Conservation (phyloP, 2,329 filamentous ascomycete species). For the Fusarium sp. region DNA sequence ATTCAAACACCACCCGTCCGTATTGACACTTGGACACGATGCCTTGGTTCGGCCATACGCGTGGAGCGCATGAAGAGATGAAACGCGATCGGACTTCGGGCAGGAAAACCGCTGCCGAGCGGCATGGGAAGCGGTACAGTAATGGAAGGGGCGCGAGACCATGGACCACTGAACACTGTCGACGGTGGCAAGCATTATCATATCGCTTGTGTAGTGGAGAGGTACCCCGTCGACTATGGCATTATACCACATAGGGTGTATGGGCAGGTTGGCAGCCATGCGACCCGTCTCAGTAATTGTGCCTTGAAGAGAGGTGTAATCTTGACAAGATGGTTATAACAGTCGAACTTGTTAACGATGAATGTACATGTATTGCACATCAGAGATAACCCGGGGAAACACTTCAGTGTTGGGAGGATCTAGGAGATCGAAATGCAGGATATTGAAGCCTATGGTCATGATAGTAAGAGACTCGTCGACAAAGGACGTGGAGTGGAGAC, state of each 20-base stretch:
- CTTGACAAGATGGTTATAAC: background rate
- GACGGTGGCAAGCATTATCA: background rate
- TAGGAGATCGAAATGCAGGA: no score
- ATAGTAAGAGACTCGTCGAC: background rate
- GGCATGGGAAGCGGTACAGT: no score
- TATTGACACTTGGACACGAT: no score
- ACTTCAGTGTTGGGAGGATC: background rate
- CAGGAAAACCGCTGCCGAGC: no score
- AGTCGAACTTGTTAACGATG: background rate
- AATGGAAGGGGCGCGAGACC: no score
- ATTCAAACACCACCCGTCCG: no score
- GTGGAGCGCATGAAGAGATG: no score
- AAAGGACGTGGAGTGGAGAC: background rate
- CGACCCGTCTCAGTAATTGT: background rate
- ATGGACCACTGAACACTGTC: no score
- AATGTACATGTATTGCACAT: background rate
- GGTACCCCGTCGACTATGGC: background rate
- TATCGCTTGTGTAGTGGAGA: background rate
- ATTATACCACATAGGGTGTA: background rate
- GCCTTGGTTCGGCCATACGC: no score
- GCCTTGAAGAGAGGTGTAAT: accelerated
- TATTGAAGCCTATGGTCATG: background rate
- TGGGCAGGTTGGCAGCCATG: background rate
- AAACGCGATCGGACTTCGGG: no score
- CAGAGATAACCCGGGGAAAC: background rate